These are phyloP conservation scores for Penicillium sp. DNA, from an alignment of 2,329 filamentous ascomycete genomes.

Conservation along the genomic window DNA sequence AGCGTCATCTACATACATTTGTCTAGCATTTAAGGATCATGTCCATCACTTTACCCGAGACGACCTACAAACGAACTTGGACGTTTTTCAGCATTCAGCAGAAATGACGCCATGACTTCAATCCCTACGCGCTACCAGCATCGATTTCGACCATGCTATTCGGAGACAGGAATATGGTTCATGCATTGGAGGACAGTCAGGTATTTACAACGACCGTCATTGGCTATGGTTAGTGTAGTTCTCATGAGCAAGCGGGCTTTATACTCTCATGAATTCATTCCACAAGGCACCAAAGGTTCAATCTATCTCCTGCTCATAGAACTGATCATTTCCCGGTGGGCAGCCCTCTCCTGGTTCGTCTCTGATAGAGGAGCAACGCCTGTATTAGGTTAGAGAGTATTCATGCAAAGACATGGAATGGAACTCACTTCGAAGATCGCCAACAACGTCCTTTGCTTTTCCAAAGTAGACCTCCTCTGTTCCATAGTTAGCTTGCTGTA, in stretches of 20 bases:
- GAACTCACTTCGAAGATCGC: slow-evolving; percentile 77
- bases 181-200: not conserved
- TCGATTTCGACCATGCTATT: not conserved
- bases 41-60: not conserved
- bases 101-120: not conserved
- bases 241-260: not conserved
- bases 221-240: not conserved
- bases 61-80: not conserved
- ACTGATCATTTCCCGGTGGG: slow-evolving; percentile 83
- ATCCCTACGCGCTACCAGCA: not conserved
- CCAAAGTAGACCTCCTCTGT: slow-evolving; percentile 95
- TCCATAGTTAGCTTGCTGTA: slow-evolving; percentile 1
- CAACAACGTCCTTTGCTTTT: slow-evolving; percentile 97
- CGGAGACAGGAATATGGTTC: not conserved
- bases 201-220: not conserved
- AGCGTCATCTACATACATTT: not conserved
- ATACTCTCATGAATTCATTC: not conserved
- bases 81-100: not conserved
- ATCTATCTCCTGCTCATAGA: slow-evolving; percentile 39
- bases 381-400: slow-evolving; percentile 23
- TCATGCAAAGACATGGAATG: slow-evolving; percentile 1
- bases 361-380: slow-evolving; percentile 76
- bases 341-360: slow-evolving; percentile 74
- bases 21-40: too few relatives aligned
- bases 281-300: not conserved